These are phyloP conservation scores for Durotheca rogersii DNA, from an alignment of 495 filamentous ascomycete genomes.

Conservation along the genomic window DNA sequence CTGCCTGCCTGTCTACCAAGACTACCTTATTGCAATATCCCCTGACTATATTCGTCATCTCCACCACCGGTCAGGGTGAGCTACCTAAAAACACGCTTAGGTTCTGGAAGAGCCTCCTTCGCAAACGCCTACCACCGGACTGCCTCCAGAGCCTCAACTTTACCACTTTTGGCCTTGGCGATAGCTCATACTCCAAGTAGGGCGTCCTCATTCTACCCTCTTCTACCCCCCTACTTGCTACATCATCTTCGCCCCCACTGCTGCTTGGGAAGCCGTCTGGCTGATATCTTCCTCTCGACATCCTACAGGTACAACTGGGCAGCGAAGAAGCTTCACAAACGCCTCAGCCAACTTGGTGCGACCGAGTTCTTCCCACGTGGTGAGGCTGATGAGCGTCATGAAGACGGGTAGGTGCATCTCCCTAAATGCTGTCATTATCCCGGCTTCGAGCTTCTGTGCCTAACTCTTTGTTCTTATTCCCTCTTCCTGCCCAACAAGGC, in stretches of 20 bases:
- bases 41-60: constrained; percentile 75
- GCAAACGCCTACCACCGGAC: constrained; percentile 70
- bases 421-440: not conserved
- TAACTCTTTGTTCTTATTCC: not conserved
- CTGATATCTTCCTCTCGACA: constrained; percentile 6
- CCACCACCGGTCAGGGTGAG: constrained; percentile 94
- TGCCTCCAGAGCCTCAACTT: constrained; percentile 69
- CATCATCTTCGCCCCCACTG: constrained; percentile 1
- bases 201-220: constrained; percentile 3
- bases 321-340: constrained; percentile 79
- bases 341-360: constrained; percentile 83
- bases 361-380: constrained; percentile 72
- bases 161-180: constrained; percentile 86
- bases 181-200: constrained; percentile 90
- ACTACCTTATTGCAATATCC: constrained; percentile 51
- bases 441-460: not conserved
- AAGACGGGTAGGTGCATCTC: constrained; percentile 69
- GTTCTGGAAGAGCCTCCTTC: constrained; percentile 84
- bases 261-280: not conserved
- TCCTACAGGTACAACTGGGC: constrained; percentile 84
- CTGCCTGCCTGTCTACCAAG: constrained; percentile 37
- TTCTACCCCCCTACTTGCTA: not conserved
- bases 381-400: constrained; percentile 90
- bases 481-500: not conserved
- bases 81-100: constrained; percentile 73